These are phyloP conservation scores for Aspergillus spinulosporus DNA, from an alignment of 2,329 filamentous ascomycete genomes.

Conservation along the genomic window DNA sequence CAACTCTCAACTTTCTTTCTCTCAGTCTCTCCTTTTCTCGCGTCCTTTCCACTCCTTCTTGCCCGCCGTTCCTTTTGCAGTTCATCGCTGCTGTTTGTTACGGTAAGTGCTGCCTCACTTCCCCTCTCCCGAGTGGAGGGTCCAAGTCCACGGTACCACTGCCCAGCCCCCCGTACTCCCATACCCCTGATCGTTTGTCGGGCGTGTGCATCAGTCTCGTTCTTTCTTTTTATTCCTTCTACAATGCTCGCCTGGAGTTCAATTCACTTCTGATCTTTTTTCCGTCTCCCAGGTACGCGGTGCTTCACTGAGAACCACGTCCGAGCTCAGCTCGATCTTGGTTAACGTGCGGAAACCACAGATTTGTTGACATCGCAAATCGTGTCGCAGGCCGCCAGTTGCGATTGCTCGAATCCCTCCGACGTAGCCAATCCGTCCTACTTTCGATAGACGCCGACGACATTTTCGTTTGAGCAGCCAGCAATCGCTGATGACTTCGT, in stretches of 20 bases:
- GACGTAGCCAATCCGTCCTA: neutral
- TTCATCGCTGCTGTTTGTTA: constrained; percentile 5
- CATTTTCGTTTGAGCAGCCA: neutral
- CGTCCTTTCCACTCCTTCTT: neutral
- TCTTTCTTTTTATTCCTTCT: constrained; percentile 1
- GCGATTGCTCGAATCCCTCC: constrained; percentile 12
- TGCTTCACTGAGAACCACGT: constrained; percentile 5
- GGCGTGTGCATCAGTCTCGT: constrained; percentile 7
- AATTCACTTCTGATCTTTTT: constrained; percentile 4
- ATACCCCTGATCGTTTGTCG: constrained; percentile 3
- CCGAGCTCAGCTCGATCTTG: constrained; percentile 9
- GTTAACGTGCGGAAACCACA: constrained; percentile 9
- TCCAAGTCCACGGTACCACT: neutral
- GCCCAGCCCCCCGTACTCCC: constrained; percentile 3
- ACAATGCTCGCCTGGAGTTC: neutral
- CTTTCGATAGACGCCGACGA: constrained; percentile 5
- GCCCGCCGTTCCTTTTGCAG: neutral
- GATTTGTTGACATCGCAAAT: constrained; percentile 20
- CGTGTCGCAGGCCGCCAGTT: constrained; percentile 25
- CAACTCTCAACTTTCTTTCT: constrained; percentile 3
- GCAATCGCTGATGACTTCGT: constrained; percentile 21
- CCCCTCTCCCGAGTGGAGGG: neutral
- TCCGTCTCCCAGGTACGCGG: neutral
- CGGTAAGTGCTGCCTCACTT: constrained; percentile 1
- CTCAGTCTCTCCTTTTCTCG: constrained; percentile 5